Evolutionary conservation across 768 basidiomycete genomes (phyloP).

Genomic region (Boletus rubropictus): DNA sequence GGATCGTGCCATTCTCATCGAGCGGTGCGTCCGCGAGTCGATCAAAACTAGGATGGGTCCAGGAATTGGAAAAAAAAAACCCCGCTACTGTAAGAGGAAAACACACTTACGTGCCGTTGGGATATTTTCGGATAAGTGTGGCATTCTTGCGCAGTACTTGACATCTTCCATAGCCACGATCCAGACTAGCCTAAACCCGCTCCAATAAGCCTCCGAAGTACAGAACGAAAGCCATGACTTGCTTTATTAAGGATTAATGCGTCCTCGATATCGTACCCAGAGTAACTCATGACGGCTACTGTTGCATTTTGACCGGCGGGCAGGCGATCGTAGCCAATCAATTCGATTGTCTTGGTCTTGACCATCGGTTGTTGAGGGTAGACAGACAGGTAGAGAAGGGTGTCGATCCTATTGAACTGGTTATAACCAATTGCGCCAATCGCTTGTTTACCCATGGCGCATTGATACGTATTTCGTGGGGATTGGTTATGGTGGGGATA

Average conservation of each 20-base stretch:
- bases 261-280: slow-evolving; percentile 99
- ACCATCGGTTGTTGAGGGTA: slow-evolving; percentile 99
- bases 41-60: slow-evolving; percentile 57
- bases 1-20: slow-evolving; percentile 72
- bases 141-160: slow-evolving; percentile 96
- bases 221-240: slow-evolving; percentile 13
- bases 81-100: slow-evolving; percentile 10
- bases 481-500: slow-evolving; percentile 99
- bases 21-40: slow-evolving; percentile 88
- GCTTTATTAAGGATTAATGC: slow-evolving; percentile 94
- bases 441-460: slow-evolving; percentile 99
- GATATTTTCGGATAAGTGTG: slow-evolving; percentile 91
- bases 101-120: slow-evolving; percentile 88
- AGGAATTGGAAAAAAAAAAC: slow-evolving; percentile 9
- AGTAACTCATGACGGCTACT: slow-evolving; percentile 98
- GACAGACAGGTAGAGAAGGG: slow-evolving; percentile 92
- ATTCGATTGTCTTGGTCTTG: slow-evolving; percentile 96
- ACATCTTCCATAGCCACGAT: slow-evolving; percentile 95
- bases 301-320: slow-evolving; percentile 98
- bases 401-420: slow-evolving; percentile 96
- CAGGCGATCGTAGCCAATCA: slow-evolving; percentile 92
- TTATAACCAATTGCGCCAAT: slow-evolving; percentile 99
- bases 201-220: slow-evolving; percentile 2
- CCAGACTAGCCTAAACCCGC: slow-evolving; percentile 72
- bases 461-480: slow-evolving; percentile 98